A percentile compares a stretch with the other conserved stretches of the same genome.
These are phyloP conservation scores for Cyberlindnera maritima DNA, from an alignment of 805 yeast species.

Conservation along the genomic window DNA sequence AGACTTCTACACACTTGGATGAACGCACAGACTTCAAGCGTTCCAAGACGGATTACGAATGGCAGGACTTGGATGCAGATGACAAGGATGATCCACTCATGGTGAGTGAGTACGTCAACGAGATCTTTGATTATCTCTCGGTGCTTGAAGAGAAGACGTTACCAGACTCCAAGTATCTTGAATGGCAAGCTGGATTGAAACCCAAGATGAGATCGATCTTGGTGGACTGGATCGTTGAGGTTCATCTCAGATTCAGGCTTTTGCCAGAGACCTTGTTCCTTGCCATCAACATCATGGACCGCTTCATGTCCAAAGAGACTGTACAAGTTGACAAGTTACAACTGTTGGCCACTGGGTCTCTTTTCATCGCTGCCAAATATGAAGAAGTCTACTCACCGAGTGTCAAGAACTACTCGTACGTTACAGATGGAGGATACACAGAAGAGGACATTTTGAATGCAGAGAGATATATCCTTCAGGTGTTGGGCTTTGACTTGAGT, in stretches of 20 bases:
- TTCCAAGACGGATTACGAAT: slow-evolving; percentile 16
- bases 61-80: slow-evolving; percentile 61
- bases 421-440: slow-evolving; percentile 81
- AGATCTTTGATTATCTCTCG: slow-evolving; percentile 76
- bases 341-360: slow-evolving; percentile 78
- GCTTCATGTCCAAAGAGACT: slow-evolving; percentile 72
- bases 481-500: slow-evolving; percentile 69
- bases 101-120: slow-evolving; percentile 87
- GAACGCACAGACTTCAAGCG: slow-evolving; percentile 12
- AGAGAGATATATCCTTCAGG: slow-evolving; percentile 73
- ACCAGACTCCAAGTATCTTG: slow-evolving; percentile 68
- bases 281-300: slow-evolving; percentile 83
- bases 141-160: slow-evolving; percentile 64
- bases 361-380: slow-evolving; percentile 88
- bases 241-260: slow-evolving; percentile 78
- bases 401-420: slow-evolving; percentile 79
- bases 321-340: slow-evolving; percentile 81
- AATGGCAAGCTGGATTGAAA: slow-evolving; percentile 61
- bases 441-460: slow-evolving; percentile 81
- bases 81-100: slow-evolving; percentile 76
- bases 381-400: slow-evolving; percentile 91
- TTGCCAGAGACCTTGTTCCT: slow-evolving; percentile 83
- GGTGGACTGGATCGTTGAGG: slow-evolving; percentile 93
- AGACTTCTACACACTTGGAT: slow-evolving; percentile 37
- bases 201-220: slow-evolving; percentile 84